A percentile compares a stretch with the other conserved stretches of the same genome.
Conservation (phyloP, 2,329 filamentous ascomycete genomes). For the Diaporthe batatas region DNA sequence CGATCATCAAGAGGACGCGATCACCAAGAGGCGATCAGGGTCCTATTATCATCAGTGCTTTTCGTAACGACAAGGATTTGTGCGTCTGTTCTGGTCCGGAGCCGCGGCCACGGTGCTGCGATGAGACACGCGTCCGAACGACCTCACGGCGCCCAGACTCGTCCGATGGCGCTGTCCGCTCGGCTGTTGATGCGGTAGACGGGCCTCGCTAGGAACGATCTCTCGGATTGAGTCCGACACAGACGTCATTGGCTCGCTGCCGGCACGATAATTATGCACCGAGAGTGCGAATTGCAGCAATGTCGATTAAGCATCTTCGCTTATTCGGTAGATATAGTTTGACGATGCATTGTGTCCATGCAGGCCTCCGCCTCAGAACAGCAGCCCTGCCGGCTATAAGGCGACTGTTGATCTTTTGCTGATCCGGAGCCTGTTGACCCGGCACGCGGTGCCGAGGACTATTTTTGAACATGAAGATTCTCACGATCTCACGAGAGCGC, state of each 20-base stretch:
- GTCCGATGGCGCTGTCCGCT: background rate
- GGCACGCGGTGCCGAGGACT: background rate
- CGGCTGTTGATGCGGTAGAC: background rate
- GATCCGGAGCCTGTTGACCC: slow-evolving; percentile 7
- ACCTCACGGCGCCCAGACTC: background rate
- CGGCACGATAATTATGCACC: background rate
- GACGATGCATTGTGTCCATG: slow-evolving; percentile 19
- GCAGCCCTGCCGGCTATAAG: background rate
- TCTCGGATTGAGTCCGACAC: background rate
- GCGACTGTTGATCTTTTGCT: slow-evolving; percentile 13
- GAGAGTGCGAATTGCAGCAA: background rate
- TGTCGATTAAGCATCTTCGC: background rate
- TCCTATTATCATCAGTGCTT: background rate
- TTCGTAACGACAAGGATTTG: background rate
- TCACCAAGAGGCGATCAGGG: background rate
- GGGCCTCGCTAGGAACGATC: background rate
- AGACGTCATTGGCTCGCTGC: background rate
- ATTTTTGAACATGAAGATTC: background rate
- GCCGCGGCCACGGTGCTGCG: background rate
- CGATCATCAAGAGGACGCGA: background rate
- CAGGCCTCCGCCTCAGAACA: background rate
- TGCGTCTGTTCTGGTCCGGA: background rate
- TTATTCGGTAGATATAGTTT: slow-evolving; percentile 9
- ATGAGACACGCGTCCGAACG: slow-evolving; percentile 8
- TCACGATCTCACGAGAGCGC: background rate